phyloP scores from a whole-genome alignment of 1,284 basidiomycete species.

The Leccinum glutinopallens region DNA sequence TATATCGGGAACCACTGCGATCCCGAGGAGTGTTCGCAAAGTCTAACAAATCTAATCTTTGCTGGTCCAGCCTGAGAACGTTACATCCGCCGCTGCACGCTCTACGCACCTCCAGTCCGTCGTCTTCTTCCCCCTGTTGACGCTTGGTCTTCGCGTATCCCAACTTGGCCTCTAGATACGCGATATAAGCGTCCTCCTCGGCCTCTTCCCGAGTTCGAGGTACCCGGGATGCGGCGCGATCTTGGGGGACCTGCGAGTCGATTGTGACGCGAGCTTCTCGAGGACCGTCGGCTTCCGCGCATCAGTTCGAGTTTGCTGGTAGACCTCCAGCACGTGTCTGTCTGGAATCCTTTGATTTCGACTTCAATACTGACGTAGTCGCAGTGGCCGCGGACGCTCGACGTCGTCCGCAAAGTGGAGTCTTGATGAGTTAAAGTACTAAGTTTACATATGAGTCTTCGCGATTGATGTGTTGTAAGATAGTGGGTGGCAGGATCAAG shows the following conservation, averaged over 20 bases:
- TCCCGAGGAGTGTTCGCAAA: conserved; percentile 42
- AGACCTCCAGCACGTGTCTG: not conserved
- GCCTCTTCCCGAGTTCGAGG: conserved; percentile 47
- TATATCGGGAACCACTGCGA: not conserved
- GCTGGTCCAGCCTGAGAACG: not conserved
- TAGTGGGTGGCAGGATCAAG: too few relatives aligned
- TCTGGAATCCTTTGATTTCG: not conserved
- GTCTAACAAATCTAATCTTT: conserved; percentile 49
- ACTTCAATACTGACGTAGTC: not conserved
- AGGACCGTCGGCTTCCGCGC: conserved; percentile 30
- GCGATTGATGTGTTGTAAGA: too few relatives aligned
- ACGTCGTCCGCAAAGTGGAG: conserved; percentile 14
- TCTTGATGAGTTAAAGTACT: too few relatives aligned
- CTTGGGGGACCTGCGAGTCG: conserved; percentile 13
- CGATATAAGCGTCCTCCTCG: conserved; percentile 78
- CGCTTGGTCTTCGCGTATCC: conserved; percentile 47
- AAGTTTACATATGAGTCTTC: too few relatives aligned
- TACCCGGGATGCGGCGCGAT: conserved; percentile 21
- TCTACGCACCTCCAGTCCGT: conserved; percentile 57
- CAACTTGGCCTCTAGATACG: conserved; percentile 74
- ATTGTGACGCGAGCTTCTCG: conserved; percentile 37
- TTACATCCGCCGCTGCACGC: not conserved
- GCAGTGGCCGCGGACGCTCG: conserved; percentile 3
- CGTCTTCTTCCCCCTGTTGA: conserved; percentile 52
- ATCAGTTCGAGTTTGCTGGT: not conserved